Base-by-base conservation (phyloP, 2,329 filamentous ascomycete species). In the Nannizziopsis arthrosporioides region DNA sequence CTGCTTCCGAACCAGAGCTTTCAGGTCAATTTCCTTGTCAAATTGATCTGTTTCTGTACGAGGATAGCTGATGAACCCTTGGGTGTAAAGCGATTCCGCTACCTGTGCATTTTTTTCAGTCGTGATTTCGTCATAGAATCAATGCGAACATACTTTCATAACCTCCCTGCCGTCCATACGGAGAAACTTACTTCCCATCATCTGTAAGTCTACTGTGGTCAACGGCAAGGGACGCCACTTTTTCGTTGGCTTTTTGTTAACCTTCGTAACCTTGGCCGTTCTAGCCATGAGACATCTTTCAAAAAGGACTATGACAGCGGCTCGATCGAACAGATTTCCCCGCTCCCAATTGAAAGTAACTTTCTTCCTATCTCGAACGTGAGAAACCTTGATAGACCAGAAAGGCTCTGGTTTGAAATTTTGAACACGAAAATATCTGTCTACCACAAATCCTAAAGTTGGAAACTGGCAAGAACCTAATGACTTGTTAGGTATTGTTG, bases 41-140 rank as follows among this genome's bases (percentile, higher is more conserved):
- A 96, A 98, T 30, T 90, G 84, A 64, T 98, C 92, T 0, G 92
- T 98, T 65, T 98, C 92, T 0, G 92, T 98, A 66, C 92, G 81
- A 1, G 92, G 92, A 65, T 98, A 98, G 65, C 89, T 95, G 66
- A 98, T 94, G 68, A 89, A 96, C 0, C 92, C 92, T 64, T 84
- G 88, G 42, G 88, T 89, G 70, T 98, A 98, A 1, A 98, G 76
- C 4, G 73, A 72, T 65, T 98, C 92, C 3, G 92, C 92, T 18
- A 76, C 64, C 66, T 74, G 47, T 15, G 18, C 39, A 42, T 27
- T 34, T 37, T 48, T 39, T 18, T 30, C 9, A 18, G 6, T 27
- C 2, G 11, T 4, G 5, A 12, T n/a, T 12, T 19, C 17, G 30
- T 12, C 12, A 3, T 2, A 8, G 18, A 8, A 17, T 35, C 5